Conservation (phyloP, 2,329 filamentous ascomycete genomes). For the Chaetothyriales sp. region DNA sequence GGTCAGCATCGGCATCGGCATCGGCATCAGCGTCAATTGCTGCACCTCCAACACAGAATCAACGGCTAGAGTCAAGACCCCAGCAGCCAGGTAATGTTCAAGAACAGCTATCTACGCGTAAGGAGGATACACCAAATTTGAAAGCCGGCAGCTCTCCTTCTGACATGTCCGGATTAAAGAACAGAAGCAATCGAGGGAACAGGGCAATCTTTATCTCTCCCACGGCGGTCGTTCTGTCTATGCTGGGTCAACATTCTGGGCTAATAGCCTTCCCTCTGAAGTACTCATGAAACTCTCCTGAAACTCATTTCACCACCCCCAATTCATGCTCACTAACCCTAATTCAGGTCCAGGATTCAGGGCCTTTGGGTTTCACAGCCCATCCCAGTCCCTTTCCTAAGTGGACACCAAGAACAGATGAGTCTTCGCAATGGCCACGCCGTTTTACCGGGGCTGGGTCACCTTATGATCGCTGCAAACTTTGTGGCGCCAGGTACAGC, state of each 20-base stretch:
- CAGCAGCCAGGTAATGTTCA: neutral
- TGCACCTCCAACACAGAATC: neutral
- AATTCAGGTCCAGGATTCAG: conserved; percentile 1
- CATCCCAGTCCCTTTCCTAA: conserved; percentile 4
- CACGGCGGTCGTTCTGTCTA: conserved; percentile 9
- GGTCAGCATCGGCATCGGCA: no score
- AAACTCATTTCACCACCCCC: neutral
- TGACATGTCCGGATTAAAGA: neutral
- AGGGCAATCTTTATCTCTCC: conserved; percentile 5
- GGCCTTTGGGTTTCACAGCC: neutral
- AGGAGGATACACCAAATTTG: neutral
- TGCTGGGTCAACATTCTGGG: conserved; percentile 10
- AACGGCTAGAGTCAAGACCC: neutral
- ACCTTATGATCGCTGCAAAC: conserved; percentile 6
- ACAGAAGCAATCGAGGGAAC: conserved; percentile 1
- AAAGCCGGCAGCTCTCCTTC: no score
- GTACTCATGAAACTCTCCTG: conserved; percentile 1
- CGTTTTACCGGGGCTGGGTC: neutral
- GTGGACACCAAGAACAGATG: conserved; percentile 1
- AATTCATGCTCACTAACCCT: neutral
- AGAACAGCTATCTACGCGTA: neutral
- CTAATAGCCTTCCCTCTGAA: conserved; percentile 11
- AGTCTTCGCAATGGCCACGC: neutral
- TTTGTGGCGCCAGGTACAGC: conserved; percentile 11
- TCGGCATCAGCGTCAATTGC: neutral